Percentiles rank a stretch among this genome's conserved stretches.
Conservation (phyloP, 352 stramenopile genomes). For the Pythium dissotocum region DNA sequence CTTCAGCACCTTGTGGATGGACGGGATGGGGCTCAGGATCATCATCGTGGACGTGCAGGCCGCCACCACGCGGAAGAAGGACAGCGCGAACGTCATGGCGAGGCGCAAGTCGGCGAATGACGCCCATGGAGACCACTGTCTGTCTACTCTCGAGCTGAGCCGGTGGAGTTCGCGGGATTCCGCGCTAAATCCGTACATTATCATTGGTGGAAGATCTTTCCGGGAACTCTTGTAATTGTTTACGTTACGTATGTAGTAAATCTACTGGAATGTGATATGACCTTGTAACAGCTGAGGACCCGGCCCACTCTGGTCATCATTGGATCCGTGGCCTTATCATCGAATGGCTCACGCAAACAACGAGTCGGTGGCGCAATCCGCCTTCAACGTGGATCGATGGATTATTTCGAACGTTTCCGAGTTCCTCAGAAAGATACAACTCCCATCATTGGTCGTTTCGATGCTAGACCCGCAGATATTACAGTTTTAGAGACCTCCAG, state of each 20-base stretch:
- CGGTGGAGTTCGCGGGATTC: neutral
- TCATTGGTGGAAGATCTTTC: neutral
- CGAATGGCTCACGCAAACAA: neutral
- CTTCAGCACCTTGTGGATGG: conserved; percentile 36
- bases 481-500: neutral
- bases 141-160: neutral
- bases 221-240: neutral
- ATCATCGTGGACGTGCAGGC: conserved; percentile 38
- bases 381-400: neutral
- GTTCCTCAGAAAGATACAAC: no score
- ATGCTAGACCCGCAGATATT: no score
- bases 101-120: neutral
- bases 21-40: conserved; percentile 46
- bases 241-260: neutral
- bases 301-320: neutral
- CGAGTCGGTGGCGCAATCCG: neutral
- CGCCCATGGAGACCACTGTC: neutral
- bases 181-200: neutral
- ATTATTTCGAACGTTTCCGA: neutral
- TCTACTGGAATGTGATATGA: neutral
- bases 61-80: conserved; percentile 34
- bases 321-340: neutral
- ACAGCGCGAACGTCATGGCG: conserved; percentile 20
- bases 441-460: no score
- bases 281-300: neutral